Conservation (phyloP, 495 filamentous ascomycete species). For the Penicillium lividum region DNA sequence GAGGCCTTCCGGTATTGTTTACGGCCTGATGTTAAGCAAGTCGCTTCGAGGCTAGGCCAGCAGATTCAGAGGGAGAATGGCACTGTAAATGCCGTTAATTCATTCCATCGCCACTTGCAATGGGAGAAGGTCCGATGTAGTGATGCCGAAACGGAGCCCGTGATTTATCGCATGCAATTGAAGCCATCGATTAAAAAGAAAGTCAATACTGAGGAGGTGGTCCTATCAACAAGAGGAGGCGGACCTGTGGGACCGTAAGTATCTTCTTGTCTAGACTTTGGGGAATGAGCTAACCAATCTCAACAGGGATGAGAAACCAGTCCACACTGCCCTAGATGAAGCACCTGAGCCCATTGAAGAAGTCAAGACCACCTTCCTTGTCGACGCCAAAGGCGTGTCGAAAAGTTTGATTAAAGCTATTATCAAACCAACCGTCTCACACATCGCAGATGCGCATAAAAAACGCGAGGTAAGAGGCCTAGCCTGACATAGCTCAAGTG, state of each 20-base stretch:
- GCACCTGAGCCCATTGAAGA: background rate
- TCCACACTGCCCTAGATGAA: background rate
- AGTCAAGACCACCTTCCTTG: background rate
- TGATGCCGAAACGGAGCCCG: background rate
- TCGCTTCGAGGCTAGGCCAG: background rate
- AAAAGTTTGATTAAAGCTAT: slow-evolving; percentile 10
- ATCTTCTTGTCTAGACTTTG: background rate
- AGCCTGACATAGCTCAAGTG: no score
- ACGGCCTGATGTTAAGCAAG: background rate
- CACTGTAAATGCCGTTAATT: background rate
- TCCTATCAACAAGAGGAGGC: no score
- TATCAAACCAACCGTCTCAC: slow-evolving; percentile 9
- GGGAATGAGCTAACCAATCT: no score
- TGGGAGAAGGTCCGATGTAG: background rate
- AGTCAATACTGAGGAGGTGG: background rate
- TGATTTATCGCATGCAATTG: background rate
- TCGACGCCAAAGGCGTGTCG: background rate
- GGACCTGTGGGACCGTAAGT: background rate
- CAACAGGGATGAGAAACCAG: no score
- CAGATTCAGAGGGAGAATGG: slow-evolving; percentile 1
- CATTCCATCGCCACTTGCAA: slow-evolving; percentile 3
- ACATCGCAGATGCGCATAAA: slow-evolving; percentile 5
- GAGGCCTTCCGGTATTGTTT: background rate
- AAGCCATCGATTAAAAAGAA: background rate
- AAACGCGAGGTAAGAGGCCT: background rate